phyloP scores from a whole-genome alignment of 2,329 filamentous ascomycete species.

The Colletotrichum lupini region DNA sequence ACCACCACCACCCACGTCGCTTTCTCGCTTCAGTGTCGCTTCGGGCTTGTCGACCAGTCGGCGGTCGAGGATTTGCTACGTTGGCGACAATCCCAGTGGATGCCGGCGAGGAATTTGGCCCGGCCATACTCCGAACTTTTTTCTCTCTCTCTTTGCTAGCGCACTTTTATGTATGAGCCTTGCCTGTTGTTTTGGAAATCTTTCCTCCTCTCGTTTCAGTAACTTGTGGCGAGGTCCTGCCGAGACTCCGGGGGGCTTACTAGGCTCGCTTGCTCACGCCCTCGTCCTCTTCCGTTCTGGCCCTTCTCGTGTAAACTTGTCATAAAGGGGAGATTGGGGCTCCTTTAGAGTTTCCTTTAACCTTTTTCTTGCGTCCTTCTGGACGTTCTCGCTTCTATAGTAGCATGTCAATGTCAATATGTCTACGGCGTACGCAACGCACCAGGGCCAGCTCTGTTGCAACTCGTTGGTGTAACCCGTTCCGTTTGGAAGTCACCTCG shows the following conservation, averaged over 20 bases:
- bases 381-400: neutral
- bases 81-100: neutral
- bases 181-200: neutral
- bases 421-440: neutral
- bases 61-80: neutral
- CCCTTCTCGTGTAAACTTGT: constrained; percentile 3
- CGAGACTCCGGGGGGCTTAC: neutral
- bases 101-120: neutral
- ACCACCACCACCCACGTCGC: neutral
- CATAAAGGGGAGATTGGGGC: constrained; percentile 17
- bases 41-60: neutral
- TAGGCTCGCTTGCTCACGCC: neutral
- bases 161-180: too few species aligned
- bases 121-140: neutral
- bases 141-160: neutral
- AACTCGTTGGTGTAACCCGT: constrained; percentile 2
- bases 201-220: constrained; percentile 14
- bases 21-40: neutral
- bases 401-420: neutral
- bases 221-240: constrained; percentile 6
- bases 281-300: neutral
- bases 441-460: neutral
- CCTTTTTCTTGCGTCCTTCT: constrained; percentile 5
- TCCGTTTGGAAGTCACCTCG: neutral
- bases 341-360: constrained; percentile 21